Evolutionary conservation across 371 early-diverging fungal species (phyloP), one percentile per base, ranked within the genome.

Genomic region (Sporodiniella umbellata): DNA sequence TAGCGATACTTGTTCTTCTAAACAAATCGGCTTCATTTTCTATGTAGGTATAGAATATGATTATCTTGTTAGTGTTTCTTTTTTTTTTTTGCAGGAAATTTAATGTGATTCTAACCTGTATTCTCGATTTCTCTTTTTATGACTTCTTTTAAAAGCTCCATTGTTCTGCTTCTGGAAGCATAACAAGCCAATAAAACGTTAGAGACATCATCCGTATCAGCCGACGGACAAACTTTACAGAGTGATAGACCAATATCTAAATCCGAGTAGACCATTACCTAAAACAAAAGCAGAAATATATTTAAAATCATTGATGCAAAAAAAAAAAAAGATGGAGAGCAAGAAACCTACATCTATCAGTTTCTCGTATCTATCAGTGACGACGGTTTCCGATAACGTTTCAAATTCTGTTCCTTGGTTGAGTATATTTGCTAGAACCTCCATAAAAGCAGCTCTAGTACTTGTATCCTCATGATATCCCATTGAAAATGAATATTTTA

Each of bases 1-100:
- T 94, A 0, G 94, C 88, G 61, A 95, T 84, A 45, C 88, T 87
- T 62, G 95, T 95, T 43, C 90, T 77, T 28, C 96, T 81, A 80
- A 96, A 95, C 43, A 96, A 57, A 58, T 91, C 89, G 2, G 92
- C 73, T 24, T 90, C 86, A 33, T 81, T 76, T 45, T 90, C 92
- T 49, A 64, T 60, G 49, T 19, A 18, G 19, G 14, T 4, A 14
- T 6, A 43, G 3, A 30, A 23, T 7, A 48, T n/a, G n/a, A n/a
- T 59, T 51, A 51, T 15, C 22, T 17, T 21, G 15, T 35, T 35
- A 35, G 35, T 35, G 35, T 5, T 3, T n/a, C n/a, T n/a, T n/a
- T n/a, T n/a, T n/a, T n/a, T n/a, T n/a, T n/a, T n/a, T n/a, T n/a
- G n/a, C n/a, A n/a, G n/a, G n/a, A n/a, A n/a, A n/a, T n/a, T n/a